phyloP scores from a whole-genome alignment of 2,329 filamentous ascomycete species.

The Ophiostoma himal-ulmi region DNA sequence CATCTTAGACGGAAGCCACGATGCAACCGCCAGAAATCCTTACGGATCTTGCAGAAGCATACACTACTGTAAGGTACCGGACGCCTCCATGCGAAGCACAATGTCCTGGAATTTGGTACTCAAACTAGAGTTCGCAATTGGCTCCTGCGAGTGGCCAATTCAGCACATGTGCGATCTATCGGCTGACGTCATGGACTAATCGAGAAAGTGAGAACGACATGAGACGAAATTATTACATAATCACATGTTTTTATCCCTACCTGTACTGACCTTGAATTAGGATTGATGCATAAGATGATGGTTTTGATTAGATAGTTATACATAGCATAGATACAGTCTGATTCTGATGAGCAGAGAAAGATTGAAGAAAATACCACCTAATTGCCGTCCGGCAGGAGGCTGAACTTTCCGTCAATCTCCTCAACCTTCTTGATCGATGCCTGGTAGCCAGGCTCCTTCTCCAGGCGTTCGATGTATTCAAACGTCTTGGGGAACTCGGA shows the following conservation, averaged over 20 bases:
- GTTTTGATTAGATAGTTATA: not conserved
- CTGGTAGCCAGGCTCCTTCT: constrained; percentile 44
- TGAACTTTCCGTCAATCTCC: constrained; percentile 42
- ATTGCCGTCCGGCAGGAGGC: constrained; percentile 19
- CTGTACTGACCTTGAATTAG: not conserved
- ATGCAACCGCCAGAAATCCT: not conserved
- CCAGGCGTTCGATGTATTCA: constrained; percentile 43
- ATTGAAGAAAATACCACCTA: not conserved
- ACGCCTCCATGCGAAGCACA: not conserved
- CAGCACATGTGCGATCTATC: not conserved
- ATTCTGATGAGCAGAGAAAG: not conserved
- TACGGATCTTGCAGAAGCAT: not conserved
- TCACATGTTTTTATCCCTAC: not conserved
- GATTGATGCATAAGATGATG: not conserved
- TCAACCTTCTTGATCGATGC: constrained; percentile 45
- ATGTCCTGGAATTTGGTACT: not conserved
- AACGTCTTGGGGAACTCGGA: constrained; percentile 40
- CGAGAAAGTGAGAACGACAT: not conserved
- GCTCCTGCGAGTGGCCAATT: not conserved
- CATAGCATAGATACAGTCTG: not conserved
- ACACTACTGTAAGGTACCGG: not conserved
- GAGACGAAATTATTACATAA: not conserved
- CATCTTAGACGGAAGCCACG: not conserved
- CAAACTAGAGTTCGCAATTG: not conserved
- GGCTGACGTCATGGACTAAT: constrained; percentile 1